These are phyloP conservation scores for Boletus edulis DNA, from an alignment of 768 basidiomycete species.

Conservation along the genomic window DNA sequence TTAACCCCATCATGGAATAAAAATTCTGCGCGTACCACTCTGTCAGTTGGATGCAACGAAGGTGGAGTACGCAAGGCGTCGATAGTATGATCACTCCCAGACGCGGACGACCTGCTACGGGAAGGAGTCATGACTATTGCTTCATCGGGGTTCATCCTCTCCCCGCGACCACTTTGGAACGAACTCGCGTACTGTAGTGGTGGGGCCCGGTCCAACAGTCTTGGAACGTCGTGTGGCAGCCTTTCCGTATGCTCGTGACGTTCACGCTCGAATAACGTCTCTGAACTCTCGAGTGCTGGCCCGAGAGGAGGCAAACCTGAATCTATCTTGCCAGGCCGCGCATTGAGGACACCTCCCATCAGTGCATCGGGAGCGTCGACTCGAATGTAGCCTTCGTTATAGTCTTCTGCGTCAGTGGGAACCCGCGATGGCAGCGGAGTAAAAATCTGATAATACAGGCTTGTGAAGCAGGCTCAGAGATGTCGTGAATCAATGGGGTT, in stretches of 20 bases:
- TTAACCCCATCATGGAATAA: background rate
- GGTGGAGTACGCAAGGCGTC: constrained; percentile 25
- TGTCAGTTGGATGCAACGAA: constrained; percentile 20
- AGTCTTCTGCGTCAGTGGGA: constrained; percentile 32
- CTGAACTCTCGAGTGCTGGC: constrained; percentile 16
- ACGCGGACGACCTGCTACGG: constrained; percentile 15
- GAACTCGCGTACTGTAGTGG: constrained; percentile 15
- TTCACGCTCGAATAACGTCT: constrained; percentile 24
- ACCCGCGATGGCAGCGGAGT: constrained; percentile 32
- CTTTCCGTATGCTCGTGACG: constrained; percentile 17
- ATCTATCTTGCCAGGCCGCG: constrained; percentile 27
- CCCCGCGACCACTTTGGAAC: constrained; percentile 22
- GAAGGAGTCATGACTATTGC: constrained; percentile 24
- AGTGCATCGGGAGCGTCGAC: constrained; percentile 32
- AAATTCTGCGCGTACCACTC: constrained; percentile 22
- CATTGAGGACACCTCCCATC: constrained; percentile 33
- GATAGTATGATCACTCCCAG: constrained; percentile 32
- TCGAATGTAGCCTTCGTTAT: constrained; percentile 30
- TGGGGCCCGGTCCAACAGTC: constrained; percentile 24
- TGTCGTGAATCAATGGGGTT: background rate
- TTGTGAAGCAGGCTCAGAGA: constrained; percentile 8
- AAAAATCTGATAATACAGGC: constrained; percentile 22
- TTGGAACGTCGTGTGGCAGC: constrained; percentile 19
- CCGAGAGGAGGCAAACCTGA: constrained; percentile 23
- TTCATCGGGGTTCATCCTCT: constrained; percentile 11